Evolutionary conservation across 2,329 filamentous ascomycete genomes (phyloP).

Genomic region (Phaeoacremonium minimum): DNA sequence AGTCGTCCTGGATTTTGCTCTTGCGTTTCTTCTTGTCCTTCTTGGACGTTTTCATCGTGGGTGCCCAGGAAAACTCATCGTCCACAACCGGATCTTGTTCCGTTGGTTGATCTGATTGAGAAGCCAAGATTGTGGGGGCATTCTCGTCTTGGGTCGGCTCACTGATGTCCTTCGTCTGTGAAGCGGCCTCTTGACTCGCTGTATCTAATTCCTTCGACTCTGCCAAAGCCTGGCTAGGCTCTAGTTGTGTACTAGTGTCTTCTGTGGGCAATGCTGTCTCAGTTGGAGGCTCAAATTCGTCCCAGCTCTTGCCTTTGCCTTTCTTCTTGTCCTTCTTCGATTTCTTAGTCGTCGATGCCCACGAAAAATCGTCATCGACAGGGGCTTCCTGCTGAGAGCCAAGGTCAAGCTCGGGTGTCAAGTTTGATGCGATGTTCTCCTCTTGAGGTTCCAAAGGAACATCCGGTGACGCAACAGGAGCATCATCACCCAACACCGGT

Average conservation of each 20-base stretch:
- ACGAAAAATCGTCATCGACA: not conserved
- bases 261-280: constrained; percentile 1
- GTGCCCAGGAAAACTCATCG: too few species aligned
- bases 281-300: constrained; percentile 1
- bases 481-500: not conserved
- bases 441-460: not conserved
- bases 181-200: not conserved
- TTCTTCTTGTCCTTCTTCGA: constrained; percentile 4
- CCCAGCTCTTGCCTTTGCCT: constrained; percentile 6
- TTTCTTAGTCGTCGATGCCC: not conserved
- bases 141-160: not conserved
- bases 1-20: constrained; percentile 3
- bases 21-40: constrained; percentile 19
- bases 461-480: too few species aligned
- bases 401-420: not conserved
- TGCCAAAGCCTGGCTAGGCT: too few species aligned
- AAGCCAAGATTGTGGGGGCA: not conserved
- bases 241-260: too few species aligned
- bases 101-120: constrained; percentile 9
- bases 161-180: not conserved
- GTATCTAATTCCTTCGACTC: too few species aligned
- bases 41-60: constrained; percentile 26
- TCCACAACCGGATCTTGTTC: constrained; percentile 12
- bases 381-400: not conserved
- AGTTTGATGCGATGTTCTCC: not conserved